Evolutionary conservation across 2,329 filamentous ascomycete species (phyloP).

Genomic region (Cytospora paraplurivora): DNA sequence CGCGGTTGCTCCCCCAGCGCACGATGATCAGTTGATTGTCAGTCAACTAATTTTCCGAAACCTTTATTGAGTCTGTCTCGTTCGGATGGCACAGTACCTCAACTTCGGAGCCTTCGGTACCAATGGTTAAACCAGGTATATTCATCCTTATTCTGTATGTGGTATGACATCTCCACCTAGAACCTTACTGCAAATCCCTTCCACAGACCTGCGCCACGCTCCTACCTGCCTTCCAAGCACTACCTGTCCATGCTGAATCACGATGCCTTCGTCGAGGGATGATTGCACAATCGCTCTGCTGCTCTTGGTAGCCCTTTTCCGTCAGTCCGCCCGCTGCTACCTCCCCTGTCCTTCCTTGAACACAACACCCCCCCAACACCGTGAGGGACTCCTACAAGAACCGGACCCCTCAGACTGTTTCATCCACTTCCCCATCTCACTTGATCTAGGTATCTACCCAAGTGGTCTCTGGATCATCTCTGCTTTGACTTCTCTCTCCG

Average conservation of each 20-base stretch:
- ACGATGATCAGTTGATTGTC: no score
- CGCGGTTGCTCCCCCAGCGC: not conserved
- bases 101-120: not conserved
- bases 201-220: not conserved
- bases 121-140: not conserved
- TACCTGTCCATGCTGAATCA: not conserved
- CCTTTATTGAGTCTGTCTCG: not conserved
- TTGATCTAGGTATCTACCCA: no score
- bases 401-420: no score
- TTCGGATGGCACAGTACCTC: not conserved
- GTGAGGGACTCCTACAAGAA: no score
- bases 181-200: not conserved
- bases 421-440: no score
- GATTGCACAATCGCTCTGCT: not conserved
- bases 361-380: no score
- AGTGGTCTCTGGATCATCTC: no score
- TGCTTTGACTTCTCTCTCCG: no score
- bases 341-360: slow-evolving; percentile 1
- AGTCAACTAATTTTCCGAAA: not conserved
- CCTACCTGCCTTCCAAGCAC: not conserved
- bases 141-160: not conserved
- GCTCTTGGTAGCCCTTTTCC: not conserved
- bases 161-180: not conserved
- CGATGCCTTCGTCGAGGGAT: not conserved
- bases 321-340: not conserved